These are phyloP conservation scores for Botryotinia convoluta DNA, from an alignment of 2,329 filamentous ascomycete species.

Conservation along the genomic window DNA sequence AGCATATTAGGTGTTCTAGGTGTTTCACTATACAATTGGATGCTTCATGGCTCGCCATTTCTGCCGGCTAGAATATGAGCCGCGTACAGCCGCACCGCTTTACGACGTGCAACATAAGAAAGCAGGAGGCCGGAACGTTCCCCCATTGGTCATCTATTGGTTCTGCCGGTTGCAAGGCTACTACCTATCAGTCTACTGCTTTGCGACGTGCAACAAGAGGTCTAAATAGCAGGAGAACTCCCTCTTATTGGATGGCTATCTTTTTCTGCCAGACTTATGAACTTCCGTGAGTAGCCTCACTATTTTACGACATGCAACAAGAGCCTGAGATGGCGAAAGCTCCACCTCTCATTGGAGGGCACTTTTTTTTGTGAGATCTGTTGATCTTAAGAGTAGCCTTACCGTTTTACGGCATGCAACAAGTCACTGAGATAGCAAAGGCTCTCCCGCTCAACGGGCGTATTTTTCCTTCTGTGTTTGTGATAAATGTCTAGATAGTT, in stretches of 20 bases:
- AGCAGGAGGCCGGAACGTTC: neutral
- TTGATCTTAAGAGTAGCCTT: neutral
- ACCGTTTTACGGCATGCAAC: neutral
- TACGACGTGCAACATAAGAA: neutral
- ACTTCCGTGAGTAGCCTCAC: neutral
- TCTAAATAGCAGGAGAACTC: neutral
- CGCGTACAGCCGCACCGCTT: neutral
- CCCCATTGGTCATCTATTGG: neutral
- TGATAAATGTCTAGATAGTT: neutral
- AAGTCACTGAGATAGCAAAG: neutral
- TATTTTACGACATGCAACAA: constrained; percentile 2
- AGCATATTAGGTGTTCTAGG: neutral
- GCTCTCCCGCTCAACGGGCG: neutral
- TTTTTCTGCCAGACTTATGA: neutral
- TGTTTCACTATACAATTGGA: neutral
- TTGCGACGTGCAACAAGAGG: neutral
- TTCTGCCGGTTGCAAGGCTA: neutral
- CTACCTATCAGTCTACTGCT: neutral
- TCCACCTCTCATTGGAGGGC: neutral
- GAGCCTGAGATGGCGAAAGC: neutral
- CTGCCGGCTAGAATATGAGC: neutral
- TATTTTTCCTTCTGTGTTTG: neutral
- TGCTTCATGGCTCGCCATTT: neutral
- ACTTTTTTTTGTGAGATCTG: neutral
- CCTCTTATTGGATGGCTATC: neutral